Conservation (phyloP, 2,329 filamentous ascomycete species). For the Penicillium sp. region DNA sequence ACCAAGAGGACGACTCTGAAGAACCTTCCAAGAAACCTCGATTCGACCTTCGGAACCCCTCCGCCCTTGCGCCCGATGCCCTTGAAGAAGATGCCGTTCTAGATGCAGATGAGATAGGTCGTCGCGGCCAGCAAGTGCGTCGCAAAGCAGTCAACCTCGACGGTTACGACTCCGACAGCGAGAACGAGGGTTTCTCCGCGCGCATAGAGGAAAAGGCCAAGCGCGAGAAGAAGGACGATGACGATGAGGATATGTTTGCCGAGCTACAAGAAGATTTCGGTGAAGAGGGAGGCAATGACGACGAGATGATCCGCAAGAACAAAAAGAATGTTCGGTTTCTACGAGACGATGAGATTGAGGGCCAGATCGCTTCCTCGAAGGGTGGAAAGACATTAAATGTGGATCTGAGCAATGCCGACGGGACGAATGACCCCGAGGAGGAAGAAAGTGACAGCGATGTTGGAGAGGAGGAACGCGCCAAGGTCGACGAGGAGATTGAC, state of each 20-base stretch:
- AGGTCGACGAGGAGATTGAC: constrained; percentile 73
- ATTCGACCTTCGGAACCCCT: constrained; percentile 94
- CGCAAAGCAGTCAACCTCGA: constrained; percentile 94
- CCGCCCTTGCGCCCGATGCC: constrained; percentile 80
- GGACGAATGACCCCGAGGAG: constrained; percentile 62
- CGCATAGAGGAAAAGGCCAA: constrained; percentile 63
- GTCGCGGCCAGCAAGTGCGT: constrained; percentile 69
- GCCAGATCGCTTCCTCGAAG: constrained; percentile 71
- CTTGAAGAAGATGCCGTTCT: constrained; percentile 72
- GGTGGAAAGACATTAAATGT: constrained; percentile 65
- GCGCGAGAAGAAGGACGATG: constrained; percentile 36
- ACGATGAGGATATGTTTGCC: constrained; percentile 78
- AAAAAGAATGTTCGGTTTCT: constrained; percentile 62
- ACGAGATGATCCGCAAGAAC: constrained; percentile 56
- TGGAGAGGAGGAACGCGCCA: constrained; percentile 67
- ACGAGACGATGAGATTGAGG: constrained; percentile 67
- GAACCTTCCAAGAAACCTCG: constrained; percentile 71
- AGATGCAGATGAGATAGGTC: constrained; percentile 88
- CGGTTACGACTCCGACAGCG: constrained; percentile 90
- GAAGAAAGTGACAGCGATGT: constrained; percentile 56
- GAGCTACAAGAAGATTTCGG: constrained; percentile 60
- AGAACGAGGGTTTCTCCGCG: constrained; percentile 83
- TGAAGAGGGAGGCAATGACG: constrained; percentile 53
- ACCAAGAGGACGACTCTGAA: constrained; percentile 56
- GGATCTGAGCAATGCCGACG: constrained; percentile 53